Conservation (phyloP, 83 land plant species). For the Picea abies region DNA sequence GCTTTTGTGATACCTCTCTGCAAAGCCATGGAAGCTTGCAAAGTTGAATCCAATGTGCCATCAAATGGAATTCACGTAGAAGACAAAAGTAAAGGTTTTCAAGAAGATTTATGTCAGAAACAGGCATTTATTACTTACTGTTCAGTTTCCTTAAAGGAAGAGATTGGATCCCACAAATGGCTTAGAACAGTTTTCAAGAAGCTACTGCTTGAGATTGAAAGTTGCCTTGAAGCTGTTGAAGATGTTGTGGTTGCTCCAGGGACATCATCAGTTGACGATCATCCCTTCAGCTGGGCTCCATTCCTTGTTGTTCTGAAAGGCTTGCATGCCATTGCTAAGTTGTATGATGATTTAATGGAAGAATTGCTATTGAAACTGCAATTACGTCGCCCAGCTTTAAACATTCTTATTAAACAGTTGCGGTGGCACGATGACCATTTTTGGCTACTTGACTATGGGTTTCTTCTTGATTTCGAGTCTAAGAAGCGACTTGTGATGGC, state of each 20-base stretch:
- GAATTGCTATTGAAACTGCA: constrained; percentile 46
- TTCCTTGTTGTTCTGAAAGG: constrained; percentile 78
- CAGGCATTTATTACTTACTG: neutral
- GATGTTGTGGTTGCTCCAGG: constrained; percentile 12
- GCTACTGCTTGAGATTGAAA: constrained; percentile 1
- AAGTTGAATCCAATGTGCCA: constrained; percentile 1
- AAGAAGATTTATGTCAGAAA: constrained; percentile 7
- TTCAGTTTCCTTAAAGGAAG: constrained; percentile 8
- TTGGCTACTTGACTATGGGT: constrained; percentile 81
- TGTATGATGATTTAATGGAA: constrained; percentile 56
- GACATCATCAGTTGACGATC: constrained; percentile 9
- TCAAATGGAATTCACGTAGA: neutral
- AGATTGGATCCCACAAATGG: constrained; percentile 17
- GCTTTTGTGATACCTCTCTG: constrained; percentile 17
- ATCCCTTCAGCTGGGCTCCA: constrained; percentile 12
- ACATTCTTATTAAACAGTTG: constrained; percentile 61
- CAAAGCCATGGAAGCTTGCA: constrained; percentile 17
- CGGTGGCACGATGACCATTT: constrained; percentile 60
- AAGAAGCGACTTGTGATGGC: constrained; percentile 81
- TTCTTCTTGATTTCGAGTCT: constrained; percentile 70
- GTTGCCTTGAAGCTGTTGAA: constrained; percentile 13
- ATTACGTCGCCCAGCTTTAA: constrained; percentile 33
- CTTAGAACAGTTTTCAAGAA: constrained; percentile 16
- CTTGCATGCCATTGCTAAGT: constrained; percentile 60
- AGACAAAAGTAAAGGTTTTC: constrained; percentile 14